phyloP scores from a whole-genome alignment of 2,329 filamentous ascomycete genomes.

The Ophiostoma sp. region DNA sequence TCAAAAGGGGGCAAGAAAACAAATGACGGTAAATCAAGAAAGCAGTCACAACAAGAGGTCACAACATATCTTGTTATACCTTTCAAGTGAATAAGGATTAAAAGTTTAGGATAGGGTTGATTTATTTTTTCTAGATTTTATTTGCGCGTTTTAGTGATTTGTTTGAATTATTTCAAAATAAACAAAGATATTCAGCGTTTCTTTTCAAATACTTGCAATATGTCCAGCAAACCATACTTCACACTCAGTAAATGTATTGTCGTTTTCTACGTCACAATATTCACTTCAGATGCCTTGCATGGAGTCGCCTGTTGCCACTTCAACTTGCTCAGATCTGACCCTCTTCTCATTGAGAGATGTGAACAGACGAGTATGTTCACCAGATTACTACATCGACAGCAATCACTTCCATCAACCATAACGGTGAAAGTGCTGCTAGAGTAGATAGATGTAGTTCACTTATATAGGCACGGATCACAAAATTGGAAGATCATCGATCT shows the following conservation, averaged over 20 bases:
- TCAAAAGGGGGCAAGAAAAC: slow-evolving; percentile 11
- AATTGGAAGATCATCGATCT: neutral
- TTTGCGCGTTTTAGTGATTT: neutral
- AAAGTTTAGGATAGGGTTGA: neutral
- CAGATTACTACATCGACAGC: neutral
- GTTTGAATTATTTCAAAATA: neutral
- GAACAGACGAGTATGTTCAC: neutral
- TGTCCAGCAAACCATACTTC: too few relatives aligned
- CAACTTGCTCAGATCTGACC: too few relatives aligned
- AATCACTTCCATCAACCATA: neutral
- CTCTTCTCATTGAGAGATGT: neutral
- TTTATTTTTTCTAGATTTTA: neutral
- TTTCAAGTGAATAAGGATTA: neutral
- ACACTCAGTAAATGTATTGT: too few relatives aligned
- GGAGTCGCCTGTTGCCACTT: too few relatives aligned
- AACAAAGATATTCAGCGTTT: neutral
- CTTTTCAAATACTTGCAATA: neutral
- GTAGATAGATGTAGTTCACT: neutral
- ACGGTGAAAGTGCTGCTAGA: neutral
- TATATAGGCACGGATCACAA: neutral
- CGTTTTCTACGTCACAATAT: too few relatives aligned
- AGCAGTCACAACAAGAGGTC: neutral
- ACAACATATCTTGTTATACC: neutral
- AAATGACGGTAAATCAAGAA: neutral
- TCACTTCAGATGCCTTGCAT: too few relatives aligned